Evolutionary conservation across 1,284 basidiomycete genomes (phyloP).

Genomic region (Sutorius eximius): DNA sequence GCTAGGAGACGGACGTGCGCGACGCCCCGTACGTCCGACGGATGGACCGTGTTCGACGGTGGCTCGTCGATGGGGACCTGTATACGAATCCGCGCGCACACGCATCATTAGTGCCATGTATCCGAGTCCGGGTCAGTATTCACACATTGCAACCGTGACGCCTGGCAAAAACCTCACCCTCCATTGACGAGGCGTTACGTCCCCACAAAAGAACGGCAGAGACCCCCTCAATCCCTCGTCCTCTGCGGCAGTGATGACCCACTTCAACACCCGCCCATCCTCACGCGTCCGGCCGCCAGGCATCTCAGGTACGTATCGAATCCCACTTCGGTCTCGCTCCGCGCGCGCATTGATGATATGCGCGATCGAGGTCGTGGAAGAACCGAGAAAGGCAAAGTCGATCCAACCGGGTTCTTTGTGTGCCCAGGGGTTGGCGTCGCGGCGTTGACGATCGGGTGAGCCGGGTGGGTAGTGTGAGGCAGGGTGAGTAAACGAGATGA

Average conservation of each 20-base stretch:
- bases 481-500: conserved; percentile 62
- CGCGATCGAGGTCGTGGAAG: conserved; percentile 35
- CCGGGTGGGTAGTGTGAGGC: conserved; percentile 49
- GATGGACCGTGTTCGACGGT: conserved; percentile 45
- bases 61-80: conserved; percentile 52
- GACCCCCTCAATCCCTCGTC: conserved; percentile 32
- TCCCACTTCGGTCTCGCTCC: conserved; percentile 34
- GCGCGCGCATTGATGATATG: conserved; percentile 54
- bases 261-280: conserved; percentile 55
- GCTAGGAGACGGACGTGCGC: conserved; percentile 47
- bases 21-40: conserved; percentile 47
- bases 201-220: conserved; percentile 73
- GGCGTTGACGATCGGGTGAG: conserved; percentile 42
- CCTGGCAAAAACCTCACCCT: conserved; percentile 42
- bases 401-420: conserved; percentile 59
- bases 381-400: conserved; percentile 61
- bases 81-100: background rate
- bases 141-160: background rate
- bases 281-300: conserved; percentile 51
- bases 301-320: conserved; percentile 44
- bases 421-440: conserved; percentile 54
- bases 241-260: conserved; percentile 52
- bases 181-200: conserved; percentile 57
- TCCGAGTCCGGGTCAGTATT: background rate
- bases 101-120: background rate